Conservation (phyloP, 106 monocot species). For the Dioscorea alata region DNA sequence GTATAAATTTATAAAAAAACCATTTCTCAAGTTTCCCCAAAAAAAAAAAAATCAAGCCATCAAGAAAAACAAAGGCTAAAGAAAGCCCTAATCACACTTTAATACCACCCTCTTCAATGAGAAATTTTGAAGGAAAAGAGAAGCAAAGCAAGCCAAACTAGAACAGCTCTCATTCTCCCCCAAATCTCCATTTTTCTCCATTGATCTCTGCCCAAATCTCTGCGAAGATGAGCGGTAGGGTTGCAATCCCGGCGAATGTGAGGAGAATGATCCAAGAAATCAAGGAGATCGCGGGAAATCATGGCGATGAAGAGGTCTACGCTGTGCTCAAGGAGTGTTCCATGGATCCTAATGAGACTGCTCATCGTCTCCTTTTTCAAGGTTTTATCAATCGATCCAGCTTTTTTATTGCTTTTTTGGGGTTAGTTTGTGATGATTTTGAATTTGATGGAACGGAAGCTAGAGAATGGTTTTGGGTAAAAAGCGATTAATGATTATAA, state of each 20-base stretch:
- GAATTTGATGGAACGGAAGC: neutral
- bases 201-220: no score
- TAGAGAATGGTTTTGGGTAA: neutral
- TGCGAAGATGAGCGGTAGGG: conserved; percentile 26
- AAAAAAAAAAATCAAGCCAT: no score
- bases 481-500: no score
- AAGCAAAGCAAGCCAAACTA: no score
- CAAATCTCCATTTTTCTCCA: no score
- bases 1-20: no score
- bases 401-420: neutral
- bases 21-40: no score
- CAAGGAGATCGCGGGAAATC: conserved; percentile 81
- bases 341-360: conserved; percentile 97
- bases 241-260: conserved; percentile 34
- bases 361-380: conserved; percentile 74
- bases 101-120: no score
- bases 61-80: no score
- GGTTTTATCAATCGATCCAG: conserved; percentile 18
- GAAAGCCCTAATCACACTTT: no score
- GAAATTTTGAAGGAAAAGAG: no score
- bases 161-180: no score
- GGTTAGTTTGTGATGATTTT: neutral
- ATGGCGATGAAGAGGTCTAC: conserved; percentile 87
- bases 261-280: conserved; percentile 68
- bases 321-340: conserved; percentile 82